phyloP scores from a whole-genome alignment of 1,139 yeast species.

The Williopsis jadinii region DNA sequence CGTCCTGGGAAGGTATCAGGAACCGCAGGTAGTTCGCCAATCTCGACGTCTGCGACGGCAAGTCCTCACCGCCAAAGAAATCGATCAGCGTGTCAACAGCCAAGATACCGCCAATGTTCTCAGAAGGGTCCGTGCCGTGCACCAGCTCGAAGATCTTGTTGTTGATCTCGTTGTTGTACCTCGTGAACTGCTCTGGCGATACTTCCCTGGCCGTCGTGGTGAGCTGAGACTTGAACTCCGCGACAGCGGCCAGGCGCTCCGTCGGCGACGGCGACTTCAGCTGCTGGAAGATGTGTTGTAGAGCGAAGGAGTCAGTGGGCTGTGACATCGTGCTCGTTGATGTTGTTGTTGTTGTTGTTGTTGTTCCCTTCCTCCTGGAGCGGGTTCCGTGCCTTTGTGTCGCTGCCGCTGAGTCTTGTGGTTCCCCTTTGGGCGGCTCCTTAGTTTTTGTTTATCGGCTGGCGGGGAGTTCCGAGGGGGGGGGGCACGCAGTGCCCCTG shows the following conservation, averaged over 20 bases:
- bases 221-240: conserved; percentile 59
- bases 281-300: conserved; percentile 48
- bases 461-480: neutral
- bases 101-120: conserved; percentile 82
- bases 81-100: conserved; percentile 86
- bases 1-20: conserved; percentile 74
- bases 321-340: conserved; percentile 9
- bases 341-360: neutral
- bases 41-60: conserved; percentile 84
- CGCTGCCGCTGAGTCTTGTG: too few relatives aligned
- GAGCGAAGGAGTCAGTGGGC: conserved; percentile 38
- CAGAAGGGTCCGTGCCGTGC: conserved; percentile 64
- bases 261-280: conserved; percentile 40
- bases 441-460: neutral
- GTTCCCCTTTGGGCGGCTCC: too few relatives aligned
- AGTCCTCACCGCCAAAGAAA: conserved; percentile 65
- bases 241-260: conserved; percentile 53
- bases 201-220: conserved; percentile 67
- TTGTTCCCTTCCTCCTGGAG: too few relatives aligned
- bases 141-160: conserved; percentile 81
- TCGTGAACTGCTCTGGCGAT: conserved; percentile 70
- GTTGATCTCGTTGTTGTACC: conserved; percentile 81
- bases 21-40: conserved; percentile 82
- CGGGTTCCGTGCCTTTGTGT: too few relatives aligned
- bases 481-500: neutral